Conservation (phyloP, 306 rosid genomes). For the Vachellia collinsii region DNA sequence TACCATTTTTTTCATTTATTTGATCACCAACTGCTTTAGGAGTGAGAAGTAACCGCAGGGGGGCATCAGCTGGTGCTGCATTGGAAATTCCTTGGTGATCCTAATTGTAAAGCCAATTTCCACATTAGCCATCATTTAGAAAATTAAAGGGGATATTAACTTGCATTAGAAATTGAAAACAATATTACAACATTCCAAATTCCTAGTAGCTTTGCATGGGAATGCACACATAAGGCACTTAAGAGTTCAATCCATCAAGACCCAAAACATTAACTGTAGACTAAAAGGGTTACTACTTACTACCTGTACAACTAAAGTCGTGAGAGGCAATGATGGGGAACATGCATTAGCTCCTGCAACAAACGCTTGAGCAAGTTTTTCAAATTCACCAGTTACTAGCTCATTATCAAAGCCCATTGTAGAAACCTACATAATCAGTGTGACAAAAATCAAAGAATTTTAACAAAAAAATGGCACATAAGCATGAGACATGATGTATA, state of each 20-base stretch:
- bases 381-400: conserved; percentile 59
- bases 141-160: conserved; percentile 25
- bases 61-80: conserved; percentile 85
- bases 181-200: conserved; percentile 7
- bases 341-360: conserved; percentile 60
- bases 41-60: conserved; percentile 57
- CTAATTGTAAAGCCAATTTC: conserved; percentile 47
- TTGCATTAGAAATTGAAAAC: conserved; percentile 29
- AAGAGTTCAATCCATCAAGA: conserved; percentile 2
- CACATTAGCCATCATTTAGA: conserved; percentile 15
- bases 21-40: conserved; percentile 45
- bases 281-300: conserved; percentile 48
- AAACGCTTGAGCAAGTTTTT: conserved; percentile 74
- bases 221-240: conserved; percentile 6
- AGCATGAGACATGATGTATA: conserved; percentile 14
- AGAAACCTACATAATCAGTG: conserved; percentile 63
- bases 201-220: conserved; percentile 5
- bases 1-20: conserved; percentile 38
- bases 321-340: conserved; percentile 74
- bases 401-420: conserved; percentile 65
- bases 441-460: conserved; percentile 20
- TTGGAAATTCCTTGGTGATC: conserved; percentile 96
- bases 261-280: conserved; percentile 22
- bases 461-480: background rate
- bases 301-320: conserved; percentile 88